Conservation (phyloP, 2,329 filamentous ascomycete genomes). For the Calonectria pauciramosa region DNA sequence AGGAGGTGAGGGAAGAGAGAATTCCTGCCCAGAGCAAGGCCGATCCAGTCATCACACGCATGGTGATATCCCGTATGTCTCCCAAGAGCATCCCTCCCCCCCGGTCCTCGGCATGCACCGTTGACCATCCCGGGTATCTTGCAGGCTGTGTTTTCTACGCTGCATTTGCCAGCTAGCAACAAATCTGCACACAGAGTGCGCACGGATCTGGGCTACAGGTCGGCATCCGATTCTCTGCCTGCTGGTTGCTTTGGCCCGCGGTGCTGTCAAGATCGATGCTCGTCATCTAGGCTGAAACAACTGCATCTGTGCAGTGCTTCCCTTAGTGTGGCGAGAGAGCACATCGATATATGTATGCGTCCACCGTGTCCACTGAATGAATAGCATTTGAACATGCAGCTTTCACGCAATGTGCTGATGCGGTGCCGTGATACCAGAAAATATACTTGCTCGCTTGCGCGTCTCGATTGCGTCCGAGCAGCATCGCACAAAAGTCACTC, state of each 20-base stretch:
- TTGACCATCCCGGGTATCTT: slow-evolving; percentile 3
- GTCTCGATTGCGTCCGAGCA: slow-evolving; percentile 7
- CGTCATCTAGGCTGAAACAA: slow-evolving; percentile 25
- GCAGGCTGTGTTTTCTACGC: neutral
- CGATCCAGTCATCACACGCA: neutral
- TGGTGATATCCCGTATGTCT: neutral
- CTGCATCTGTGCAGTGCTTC: slow-evolving; percentile 14
- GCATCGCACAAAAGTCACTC: neutral
- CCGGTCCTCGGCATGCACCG: neutral
- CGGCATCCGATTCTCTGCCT: slow-evolving; percentile 8
- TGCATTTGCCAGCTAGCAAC: neutral
- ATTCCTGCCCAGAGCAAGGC: slow-evolving; percentile 6
- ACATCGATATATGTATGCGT: neutral
- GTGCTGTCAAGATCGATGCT: slow-evolving; percentile 17
- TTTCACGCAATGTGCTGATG: neutral
- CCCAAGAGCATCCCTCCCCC: neutral
- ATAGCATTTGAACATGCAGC: neutral
- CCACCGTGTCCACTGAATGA: neutral
- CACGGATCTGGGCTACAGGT: slow-evolving; percentile 7
- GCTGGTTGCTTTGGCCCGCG: neutral
- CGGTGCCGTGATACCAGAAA: slow-evolving; percentile 10
- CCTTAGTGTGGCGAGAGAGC: neutral
- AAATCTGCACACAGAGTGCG: neutral
- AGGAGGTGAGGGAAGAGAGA: neutral
- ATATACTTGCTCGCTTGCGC: neutral